A percentile compares a stretch with the other conserved stretches of the same genome.
These are phyloP conservation scores for Starmerella sp. DNA, from an alignment of 805 yeast genomes.

Conservation along the genomic window DNA sequence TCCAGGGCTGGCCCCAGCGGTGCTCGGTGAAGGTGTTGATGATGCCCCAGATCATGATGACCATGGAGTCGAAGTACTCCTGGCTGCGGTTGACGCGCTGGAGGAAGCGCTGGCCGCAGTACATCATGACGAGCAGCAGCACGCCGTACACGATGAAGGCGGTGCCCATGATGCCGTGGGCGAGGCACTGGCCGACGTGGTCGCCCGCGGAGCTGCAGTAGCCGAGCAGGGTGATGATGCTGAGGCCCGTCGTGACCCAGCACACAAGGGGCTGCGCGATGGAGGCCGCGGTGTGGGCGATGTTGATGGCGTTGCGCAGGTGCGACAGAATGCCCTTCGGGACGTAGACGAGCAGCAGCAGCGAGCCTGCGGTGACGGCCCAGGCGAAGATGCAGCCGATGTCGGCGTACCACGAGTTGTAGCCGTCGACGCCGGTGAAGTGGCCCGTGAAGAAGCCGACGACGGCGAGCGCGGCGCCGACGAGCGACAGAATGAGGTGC, in stretches of 20 bases:
- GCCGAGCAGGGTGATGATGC: constrained; percentile 74
- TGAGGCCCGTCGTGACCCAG: constrained; percentile 70
- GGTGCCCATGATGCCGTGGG: constrained; percentile 95
- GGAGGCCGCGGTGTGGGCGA: constrained; percentile 27
- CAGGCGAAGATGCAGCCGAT: constrained; percentile 27
- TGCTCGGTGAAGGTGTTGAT: constrained; percentile 94
- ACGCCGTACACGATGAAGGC: constrained; percentile 76
- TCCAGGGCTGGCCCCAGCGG: constrained; percentile 92
- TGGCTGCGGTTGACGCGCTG: constrained; percentile 46
- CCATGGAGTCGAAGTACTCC: constrained; percentile 70
- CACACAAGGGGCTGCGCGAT: constrained; percentile 40
- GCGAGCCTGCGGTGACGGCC: constrained; percentile 30
- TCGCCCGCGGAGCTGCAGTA: constrained; percentile 57
- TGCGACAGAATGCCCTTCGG: constrained; percentile 30
- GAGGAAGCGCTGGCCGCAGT: constrained; percentile 52
- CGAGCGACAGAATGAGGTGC: constrained; percentile 31
- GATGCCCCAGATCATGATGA: constrained; percentile 84
- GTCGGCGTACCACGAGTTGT: constrained; percentile 29
- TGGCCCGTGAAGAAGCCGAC: constrained; percentile 34
- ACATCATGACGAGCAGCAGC: constrained; percentile 51
- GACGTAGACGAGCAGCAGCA: constrained; percentile 30
- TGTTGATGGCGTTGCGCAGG: constrained; percentile 25
- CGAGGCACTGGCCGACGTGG: constrained; percentile 89
- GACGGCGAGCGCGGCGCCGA: constrained; percentile 29
- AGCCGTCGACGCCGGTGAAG: constrained; percentile 28